A percentile compares a stretch with the other conserved stretches of the same genome.
Evolutionary conservation across 768 basidiomycete genomes (phyloP).

Genomic region (Clitopilus hobsonii): DNA sequence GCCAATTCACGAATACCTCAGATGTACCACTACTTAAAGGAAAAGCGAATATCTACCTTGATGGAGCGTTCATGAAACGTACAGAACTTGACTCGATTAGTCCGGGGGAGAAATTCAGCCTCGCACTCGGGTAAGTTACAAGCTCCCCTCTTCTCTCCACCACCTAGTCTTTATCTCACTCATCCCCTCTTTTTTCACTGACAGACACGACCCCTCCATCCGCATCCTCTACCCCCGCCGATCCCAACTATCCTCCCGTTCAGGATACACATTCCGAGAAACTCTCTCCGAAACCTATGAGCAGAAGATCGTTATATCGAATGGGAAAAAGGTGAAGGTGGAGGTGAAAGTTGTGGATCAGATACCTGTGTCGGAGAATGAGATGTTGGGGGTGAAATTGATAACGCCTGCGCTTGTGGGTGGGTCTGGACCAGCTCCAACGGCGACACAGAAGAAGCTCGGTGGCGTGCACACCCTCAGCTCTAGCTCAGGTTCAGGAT

Average conservation of each 20-base stretch:
- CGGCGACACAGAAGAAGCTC: no score
- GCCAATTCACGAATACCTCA: slow-evolving; percentile 32
- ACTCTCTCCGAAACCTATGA: slow-evolving; percentile 20
- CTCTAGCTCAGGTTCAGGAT: no score
- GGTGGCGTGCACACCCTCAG: no score
- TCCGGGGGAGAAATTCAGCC: slow-evolving; percentile 35
- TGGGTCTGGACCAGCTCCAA: no score
- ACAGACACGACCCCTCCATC: slow-evolving; percentile 33
- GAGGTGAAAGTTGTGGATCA: slow-evolving; percentile 30
- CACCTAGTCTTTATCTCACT: not conserved
- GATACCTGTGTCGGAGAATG: slow-evolving; percentile 28
- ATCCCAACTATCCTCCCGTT: slow-evolving; percentile 21
- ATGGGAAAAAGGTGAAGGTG: slow-evolving; percentile 23
- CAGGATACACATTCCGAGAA: slow-evolving; percentile 30
- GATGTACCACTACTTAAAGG: slow-evolving; percentile 33
- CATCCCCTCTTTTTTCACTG: not conserved
- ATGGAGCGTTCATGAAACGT: slow-evolving; percentile 35
- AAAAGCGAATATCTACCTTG: slow-evolving; percentile 31
- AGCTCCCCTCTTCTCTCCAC: not conserved
- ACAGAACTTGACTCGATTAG: slow-evolving; percentile 27
- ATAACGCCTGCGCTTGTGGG: slow-evolving; percentile 19
- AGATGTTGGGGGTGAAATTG: slow-evolving; percentile 25
- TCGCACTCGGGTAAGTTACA: slow-evolving; percentile 29
- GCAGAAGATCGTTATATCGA: slow-evolving; percentile 32
- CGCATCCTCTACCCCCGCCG: slow-evolving; percentile 33